phyloP scores from a whole-genome alignment of 805 yeast genomes.

The Jamesozyma piceae region DNA sequence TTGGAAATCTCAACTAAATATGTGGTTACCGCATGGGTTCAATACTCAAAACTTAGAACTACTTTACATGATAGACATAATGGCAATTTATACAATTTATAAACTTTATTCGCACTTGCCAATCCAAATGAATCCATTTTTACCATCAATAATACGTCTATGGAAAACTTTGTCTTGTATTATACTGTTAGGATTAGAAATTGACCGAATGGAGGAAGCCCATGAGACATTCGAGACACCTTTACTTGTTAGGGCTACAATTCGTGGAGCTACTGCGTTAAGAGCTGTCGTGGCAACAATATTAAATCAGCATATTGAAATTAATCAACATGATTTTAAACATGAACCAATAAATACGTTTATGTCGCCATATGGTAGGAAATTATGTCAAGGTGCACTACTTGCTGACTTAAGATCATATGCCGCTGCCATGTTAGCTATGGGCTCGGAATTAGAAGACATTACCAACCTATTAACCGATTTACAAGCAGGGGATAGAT shows the following conservation, averaged over 20 bases:
- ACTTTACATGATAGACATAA: slow-evolving; percentile 37
- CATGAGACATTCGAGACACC: slow-evolving; percentile 36
- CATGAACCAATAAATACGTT: slow-evolving; percentile 52
- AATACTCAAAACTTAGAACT: slow-evolving; percentile 36
- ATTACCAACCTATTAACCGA: slow-evolving; percentile 47
- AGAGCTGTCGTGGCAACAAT: slow-evolving; percentile 54
- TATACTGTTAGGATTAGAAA: slow-evolving; percentile 50
- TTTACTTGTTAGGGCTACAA: slow-evolving; percentile 36
- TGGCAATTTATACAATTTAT: slow-evolving; percentile 36
- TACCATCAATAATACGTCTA: slow-evolving; percentile 43
- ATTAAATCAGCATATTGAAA: slow-evolving; percentile 40
- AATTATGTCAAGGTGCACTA: slow-evolving; percentile 50
- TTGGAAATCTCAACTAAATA: slow-evolving; percentile 30
- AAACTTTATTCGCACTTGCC: slow-evolving; percentile 34
- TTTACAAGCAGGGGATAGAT: slow-evolving; percentile 50
- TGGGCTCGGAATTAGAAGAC: slow-evolving; percentile 40
- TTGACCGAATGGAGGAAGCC: slow-evolving; percentile 43
- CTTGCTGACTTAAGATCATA: slow-evolving; percentile 49
- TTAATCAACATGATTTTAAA: slow-evolving; percentile 44
- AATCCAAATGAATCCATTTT: slow-evolving; percentile 47
- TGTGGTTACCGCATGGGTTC: slow-evolving; percentile 29
- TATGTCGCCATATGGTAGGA: slow-evolving; percentile 59
- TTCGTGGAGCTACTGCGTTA: slow-evolving; percentile 57
- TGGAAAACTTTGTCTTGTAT: slow-evolving; percentile 63
- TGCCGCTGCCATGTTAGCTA: slow-evolving; percentile 44